A percentile compares a stretch with the other conserved stretches of the same genome.
These are phyloP conservation scores for Calonectria pteridis DNA, from an alignment of 2,329 filamentous ascomycete species.

Conservation along the genomic window DNA sequence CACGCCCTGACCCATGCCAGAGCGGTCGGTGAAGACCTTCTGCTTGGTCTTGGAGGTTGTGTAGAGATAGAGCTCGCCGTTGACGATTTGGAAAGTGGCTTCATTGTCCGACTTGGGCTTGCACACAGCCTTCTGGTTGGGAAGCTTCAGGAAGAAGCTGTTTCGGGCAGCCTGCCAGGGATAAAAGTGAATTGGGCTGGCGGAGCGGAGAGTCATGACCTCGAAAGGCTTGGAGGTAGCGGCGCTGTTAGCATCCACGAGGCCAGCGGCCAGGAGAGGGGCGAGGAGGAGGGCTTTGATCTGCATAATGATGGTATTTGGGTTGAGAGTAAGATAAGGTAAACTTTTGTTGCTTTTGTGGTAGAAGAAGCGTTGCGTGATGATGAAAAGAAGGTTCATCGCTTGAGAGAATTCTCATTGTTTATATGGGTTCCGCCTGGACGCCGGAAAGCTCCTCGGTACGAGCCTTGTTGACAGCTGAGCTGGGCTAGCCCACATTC, in stretches of 20 bases:
- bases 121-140: slow-evolving; percentile 63
- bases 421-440: background rate
- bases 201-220: slow-evolving; percentile 63
- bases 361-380: background rate
- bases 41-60: slow-evolving; percentile 55
- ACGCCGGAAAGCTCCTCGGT: background rate
- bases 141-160: slow-evolving; percentile 58
- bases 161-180: slow-evolving; percentile 58
- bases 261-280: slow-evolving; percentile 42
- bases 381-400: too few species aligned
- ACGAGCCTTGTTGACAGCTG: background rate
- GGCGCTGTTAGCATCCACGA: slow-evolving; percentile 42
- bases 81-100: slow-evolving; percentile 64
- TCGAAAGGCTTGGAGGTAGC: slow-evolving; percentile 55
- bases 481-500: background rate
- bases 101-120: slow-evolving; percentile 51
- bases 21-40: slow-evolving; percentile 66
- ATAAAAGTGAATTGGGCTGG: slow-evolving; percentile 61
- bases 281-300: slow-evolving; percentile 42
- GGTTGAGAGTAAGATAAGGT: too few species aligned
- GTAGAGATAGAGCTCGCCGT: slow-evolving; percentile 63
- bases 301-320: slow-evolving; percentile 41
- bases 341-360: background rate
- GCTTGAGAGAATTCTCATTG: background rate
- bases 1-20: slow-evolving; percentile 69